These are phyloP conservation scores for Clavispora asparagi DNA, from an alignment of 805 yeast species.

Conservation along the genomic window DNA sequence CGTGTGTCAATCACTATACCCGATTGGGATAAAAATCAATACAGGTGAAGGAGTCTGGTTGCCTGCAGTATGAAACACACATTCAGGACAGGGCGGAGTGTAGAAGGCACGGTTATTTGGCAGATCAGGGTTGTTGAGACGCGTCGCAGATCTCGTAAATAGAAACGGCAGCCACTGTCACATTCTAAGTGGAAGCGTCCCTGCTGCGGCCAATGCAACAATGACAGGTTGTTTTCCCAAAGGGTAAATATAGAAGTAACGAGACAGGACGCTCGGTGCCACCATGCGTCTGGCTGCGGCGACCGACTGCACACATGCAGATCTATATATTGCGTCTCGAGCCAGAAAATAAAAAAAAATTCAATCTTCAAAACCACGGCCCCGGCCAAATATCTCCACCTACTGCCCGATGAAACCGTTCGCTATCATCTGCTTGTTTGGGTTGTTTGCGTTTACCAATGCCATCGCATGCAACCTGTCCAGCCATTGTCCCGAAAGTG, in stretches of 20 bases:
- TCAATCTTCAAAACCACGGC: not conserved
- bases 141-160: not conserved
- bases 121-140: not conserved
- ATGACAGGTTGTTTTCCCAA: too few species aligned
- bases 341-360: not conserved
- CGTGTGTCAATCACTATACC: not conserved
- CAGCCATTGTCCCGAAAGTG: conserved; percentile 60
- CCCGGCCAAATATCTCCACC: not conserved
- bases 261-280: too few species aligned
- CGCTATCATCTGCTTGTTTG: not conserved
- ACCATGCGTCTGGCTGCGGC: not conserved
- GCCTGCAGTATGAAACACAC: not conserved
- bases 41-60: not conserved
- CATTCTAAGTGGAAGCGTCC: too few species aligned
- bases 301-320: not conserved
- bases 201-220: too few species aligned
- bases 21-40: not conserved
- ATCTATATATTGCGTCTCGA: not conserved
- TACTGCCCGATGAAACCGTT: not conserved
- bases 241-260: too few species aligned
- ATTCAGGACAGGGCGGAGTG: not conserved
- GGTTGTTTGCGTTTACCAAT: not conserved
- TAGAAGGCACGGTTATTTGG: not conserved
- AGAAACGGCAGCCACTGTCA: too few species aligned
- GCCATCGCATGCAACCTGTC: conserved; percentile 46